These are phyloP conservation scores for Solanum sejunctum DNA, from an alignment of 257 asterid genomes.

Conservation along the genomic window DNA sequence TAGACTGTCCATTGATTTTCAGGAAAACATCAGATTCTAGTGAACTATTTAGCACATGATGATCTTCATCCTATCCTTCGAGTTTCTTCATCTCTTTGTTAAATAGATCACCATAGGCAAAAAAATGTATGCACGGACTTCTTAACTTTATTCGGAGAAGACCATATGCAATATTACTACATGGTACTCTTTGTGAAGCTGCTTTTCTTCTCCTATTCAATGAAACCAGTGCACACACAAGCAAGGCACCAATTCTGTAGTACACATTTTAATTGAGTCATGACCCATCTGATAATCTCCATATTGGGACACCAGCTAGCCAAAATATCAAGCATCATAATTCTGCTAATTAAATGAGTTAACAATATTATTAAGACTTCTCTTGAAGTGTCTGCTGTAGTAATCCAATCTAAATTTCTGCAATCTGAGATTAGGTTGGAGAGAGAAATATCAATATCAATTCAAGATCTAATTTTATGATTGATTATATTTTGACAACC, in stretches of 20 bases:
- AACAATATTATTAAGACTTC: neutral
- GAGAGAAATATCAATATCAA: neutral
- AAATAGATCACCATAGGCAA: neutral
- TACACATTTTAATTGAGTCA: neutral
- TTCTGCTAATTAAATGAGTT: neutral
- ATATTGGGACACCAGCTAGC: neutral
- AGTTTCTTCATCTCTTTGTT: neutral
- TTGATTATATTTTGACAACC: neutral
- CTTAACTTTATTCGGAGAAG: neutral
- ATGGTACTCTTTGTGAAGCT: neutral
- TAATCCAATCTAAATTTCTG: neutral
- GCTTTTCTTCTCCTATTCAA: neutral
- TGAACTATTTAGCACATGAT: neutral
- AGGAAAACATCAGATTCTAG: neutral
- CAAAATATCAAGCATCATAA: neutral
- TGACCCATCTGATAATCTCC: neutral
- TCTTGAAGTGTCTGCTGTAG: neutral
- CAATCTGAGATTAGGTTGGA: neutral
- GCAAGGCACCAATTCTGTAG: neutral
- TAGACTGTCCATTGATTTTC: neutral
- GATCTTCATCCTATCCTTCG: neutral
- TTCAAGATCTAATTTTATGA: neutral
- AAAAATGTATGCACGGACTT: neutral
- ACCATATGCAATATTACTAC: neutral
- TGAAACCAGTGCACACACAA: neutral